Evolutionary conservation across 768 basidiomycete species (phyloP), one percentile per base, ranked within the genome.

Genomic region (Candolleomyces efflorescens): DNA sequence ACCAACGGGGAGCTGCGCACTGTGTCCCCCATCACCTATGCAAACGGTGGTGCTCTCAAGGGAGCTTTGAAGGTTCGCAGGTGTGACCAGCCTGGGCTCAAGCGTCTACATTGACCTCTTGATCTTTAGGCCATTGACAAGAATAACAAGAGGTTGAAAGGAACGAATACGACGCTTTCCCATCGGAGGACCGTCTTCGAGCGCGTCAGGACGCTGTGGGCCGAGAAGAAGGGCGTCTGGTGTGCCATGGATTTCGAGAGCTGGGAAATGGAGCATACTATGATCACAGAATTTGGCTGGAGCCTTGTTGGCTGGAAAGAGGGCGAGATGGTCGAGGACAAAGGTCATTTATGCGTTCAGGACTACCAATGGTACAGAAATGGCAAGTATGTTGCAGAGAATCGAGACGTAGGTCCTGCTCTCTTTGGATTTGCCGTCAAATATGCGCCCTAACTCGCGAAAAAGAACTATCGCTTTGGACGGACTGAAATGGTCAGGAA

Each of bases 211-310:
- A 67, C 77, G 3, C 75, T 84, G 53, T 92, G 86, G 85, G 70
- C 72, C 0, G 78, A 78, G 58, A 83, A 85, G 66, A 76, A 68
- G 23, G 91, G 89, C 43, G 80, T 82, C 3, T 93, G 90, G 88
- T 82, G 82, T 65, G 83, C 90, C 15, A 70, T 93, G 52, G 92
- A 94, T 68, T 86, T 94, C 60, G 92, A 94, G 70, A 82, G 80
- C 17, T 94, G 90, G 90, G 92, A 94, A 66, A 69, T 70, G 43
- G 89, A 91, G 44, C 88, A 91, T 64, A 80, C 73, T 0, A 60
- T 86, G 20, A 75, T 93, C 60, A 92, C 89, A 23, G 93, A 95
- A 67, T 87, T 91, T 63, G 93, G 93, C n/a, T 93, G 83, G 79
- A 83, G 84, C 63, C 65, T 74, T 9, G 63, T 86, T 27, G 74